These are phyloP conservation scores for Penicillium glabrum DNA, from an alignment of 2,329 filamentous ascomycete species.

Conservation along the genomic window DNA sequence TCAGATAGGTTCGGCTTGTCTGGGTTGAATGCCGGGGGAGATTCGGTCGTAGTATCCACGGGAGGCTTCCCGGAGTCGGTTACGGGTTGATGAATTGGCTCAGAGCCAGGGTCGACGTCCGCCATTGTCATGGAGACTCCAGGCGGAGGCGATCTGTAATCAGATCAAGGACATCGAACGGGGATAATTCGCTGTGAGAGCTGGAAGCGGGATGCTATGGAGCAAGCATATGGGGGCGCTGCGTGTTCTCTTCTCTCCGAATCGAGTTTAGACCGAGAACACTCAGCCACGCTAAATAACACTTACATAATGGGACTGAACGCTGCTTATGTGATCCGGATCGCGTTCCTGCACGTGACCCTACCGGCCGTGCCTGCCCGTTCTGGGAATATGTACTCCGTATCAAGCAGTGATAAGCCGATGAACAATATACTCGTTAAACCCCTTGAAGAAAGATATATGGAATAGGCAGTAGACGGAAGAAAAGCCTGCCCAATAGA, in stretches of 20 bases:
- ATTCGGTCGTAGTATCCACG: slow-evolving; percentile 28
- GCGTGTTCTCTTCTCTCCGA: slow-evolving; percentile 23
- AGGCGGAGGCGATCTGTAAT: slow-evolving; percentile 28
- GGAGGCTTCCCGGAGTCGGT: slow-evolving; percentile 29
- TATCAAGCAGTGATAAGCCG: neutral
- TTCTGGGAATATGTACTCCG: neutral
- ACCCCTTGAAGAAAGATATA: neutral
- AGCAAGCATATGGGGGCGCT: slow-evolving; percentile 5
- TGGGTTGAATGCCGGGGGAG: slow-evolving; percentile 25
- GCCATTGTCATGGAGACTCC: slow-evolving; percentile 44
- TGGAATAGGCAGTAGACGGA: neutral
- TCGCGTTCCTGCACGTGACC: neutral
- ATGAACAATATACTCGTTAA: neutral
- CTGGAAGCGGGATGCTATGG: neutral
- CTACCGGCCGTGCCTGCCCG: neutral
- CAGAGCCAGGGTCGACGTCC: slow-evolving; percentile 40
- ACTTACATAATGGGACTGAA: neutral
- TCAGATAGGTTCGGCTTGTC: slow-evolving; percentile 34
- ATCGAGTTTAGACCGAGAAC: slow-evolving; percentile 16
- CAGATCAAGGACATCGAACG: slow-evolving; percentile 23
- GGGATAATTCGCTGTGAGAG: neutral
- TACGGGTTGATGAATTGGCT: slow-evolving; percentile 29
- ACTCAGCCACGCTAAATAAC: slow-evolving; percentile 3
- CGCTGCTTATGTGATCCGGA: neutral
- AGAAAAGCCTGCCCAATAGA: neutral